Conservation (phyloP, 225 moss, liverwort and hornwort genomes). For the Pseudisothecium myosuroides region DNA sequence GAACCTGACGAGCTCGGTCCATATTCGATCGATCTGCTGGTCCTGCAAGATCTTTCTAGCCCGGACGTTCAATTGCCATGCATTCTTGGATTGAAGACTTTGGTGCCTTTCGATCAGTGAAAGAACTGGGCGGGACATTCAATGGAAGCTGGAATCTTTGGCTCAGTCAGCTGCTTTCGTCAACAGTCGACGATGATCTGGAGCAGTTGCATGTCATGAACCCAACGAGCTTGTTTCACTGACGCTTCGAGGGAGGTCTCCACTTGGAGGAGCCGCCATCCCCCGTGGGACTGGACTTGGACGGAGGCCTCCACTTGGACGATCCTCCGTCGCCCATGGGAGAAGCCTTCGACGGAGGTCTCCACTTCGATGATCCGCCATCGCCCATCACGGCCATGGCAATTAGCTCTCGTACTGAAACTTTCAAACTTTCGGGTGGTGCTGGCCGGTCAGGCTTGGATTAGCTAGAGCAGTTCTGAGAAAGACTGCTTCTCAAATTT, state of each 20-base stretch:
- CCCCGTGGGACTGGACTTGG: neutral
- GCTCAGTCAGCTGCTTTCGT: neutral
- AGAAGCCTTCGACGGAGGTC: neutral
- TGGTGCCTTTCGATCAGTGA: rapidly evolving
- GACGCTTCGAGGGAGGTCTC: neutral
- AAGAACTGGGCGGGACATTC: neutral
- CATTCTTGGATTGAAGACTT: neutral
- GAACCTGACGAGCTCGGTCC: neutral
- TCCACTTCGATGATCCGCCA: neutral
- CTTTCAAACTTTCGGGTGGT: neutral
- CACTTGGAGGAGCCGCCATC: neutral
- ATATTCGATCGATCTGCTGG: neutral
- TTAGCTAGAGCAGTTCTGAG: neutral
- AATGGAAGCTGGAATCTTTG: neutral
- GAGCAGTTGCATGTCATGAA: neutral
- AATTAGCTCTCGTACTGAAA: neutral
- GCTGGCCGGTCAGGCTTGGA: neutral
- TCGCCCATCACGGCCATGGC: neutral
- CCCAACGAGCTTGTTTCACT: neutral
- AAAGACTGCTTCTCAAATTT: neutral
- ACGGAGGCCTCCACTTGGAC: neutral
- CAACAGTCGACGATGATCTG: neutral
- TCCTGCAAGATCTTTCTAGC: neutral
- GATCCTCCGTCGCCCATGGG: neutral
- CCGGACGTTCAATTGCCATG: neutral